phyloP scores from a whole-genome alignment of 2,329 filamentous ascomycete genomes.

The Fusarium kyushuense region DNA sequence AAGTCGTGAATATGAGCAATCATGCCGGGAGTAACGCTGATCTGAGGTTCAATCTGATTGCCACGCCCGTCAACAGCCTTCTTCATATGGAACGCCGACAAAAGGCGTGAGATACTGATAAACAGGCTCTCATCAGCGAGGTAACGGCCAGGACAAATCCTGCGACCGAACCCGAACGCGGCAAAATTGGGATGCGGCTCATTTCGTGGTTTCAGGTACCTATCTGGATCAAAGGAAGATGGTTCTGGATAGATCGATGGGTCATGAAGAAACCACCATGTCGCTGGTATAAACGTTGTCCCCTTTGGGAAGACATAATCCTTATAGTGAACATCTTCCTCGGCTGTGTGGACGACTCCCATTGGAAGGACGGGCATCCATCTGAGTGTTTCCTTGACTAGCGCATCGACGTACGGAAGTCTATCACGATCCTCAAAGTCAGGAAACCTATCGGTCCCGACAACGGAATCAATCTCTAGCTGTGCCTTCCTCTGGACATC shows the following conservation, averaged over 20 bases:
- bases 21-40: background rate
- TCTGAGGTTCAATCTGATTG: background rate
- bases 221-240: conserved; percentile 45
- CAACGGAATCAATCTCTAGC: conserved; percentile 37
- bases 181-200: background rate
- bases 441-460: conserved; percentile 46
- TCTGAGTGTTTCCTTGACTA: conserved; percentile 47
- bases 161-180: conserved; percentile 11
- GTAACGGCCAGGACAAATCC: background rate
- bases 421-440: conserved; percentile 39
- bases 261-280: conserved; percentile 64
- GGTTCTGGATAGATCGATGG: conserved; percentile 69
- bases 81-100: background rate
- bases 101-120: background rate
- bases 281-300: conserved; percentile 21
- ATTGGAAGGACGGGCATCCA: conserved; percentile 49
- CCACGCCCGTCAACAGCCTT: background rate
- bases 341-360: conserved; percentile 53
- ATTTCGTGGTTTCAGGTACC: conserved; percentile 10
- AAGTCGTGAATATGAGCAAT: background rate
- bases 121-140: background rate
- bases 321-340: conserved; percentile 41
- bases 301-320: conserved; percentile 42
- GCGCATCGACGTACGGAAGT: conserved; percentile 46
- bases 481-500: conserved; percentile 39